Conservation (phyloP, 2,329 filamentous ascomycete genomes). For the Mollisiaceae sp. region DNA sequence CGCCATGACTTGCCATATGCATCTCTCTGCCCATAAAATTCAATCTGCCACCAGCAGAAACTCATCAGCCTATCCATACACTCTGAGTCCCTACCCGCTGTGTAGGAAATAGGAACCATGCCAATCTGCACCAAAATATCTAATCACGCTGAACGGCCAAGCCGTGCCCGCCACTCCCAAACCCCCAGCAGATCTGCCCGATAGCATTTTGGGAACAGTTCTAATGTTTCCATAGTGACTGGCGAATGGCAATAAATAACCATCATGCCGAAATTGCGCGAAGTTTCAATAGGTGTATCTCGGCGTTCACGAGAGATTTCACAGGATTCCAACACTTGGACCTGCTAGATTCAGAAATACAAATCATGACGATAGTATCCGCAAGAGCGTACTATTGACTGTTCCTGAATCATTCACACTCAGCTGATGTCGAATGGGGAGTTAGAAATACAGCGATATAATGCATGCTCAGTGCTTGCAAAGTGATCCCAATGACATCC, state of each 20-base stretch:
- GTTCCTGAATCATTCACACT: slow-evolving; percentile 50
- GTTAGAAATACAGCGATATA: slow-evolving; percentile 68
- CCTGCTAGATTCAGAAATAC: slow-evolving; percentile 71
- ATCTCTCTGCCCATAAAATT: slow-evolving; percentile 51
- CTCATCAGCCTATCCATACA: slow-evolving; percentile 75
- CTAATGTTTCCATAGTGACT: slow-evolving; percentile 80
- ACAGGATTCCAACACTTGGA: slow-evolving; percentile 76
- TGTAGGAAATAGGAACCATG: slow-evolving; percentile 76
- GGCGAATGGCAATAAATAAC: slow-evolving; percentile 81
- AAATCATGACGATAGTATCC: slow-evolving; percentile 76
- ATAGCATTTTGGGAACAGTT: slow-evolving; percentile 76
- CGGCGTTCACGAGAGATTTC: slow-evolving; percentile 79
- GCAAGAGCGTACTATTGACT: slow-evolving; percentile 61
- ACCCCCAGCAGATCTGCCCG: slow-evolving; percentile 53
- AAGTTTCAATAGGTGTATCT: slow-evolving; percentile 76
- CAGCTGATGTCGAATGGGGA: slow-evolving; percentile 62
- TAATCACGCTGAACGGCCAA: slow-evolving; percentile 75
- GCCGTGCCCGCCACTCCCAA: slow-evolving; percentile 68
- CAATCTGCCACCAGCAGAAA: slow-evolving; percentile 77
- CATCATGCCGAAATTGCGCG: slow-evolving; percentile 72
- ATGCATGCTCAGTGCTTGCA: slow-evolving; percentile 65
- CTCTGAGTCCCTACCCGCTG: slow-evolving; percentile 67
- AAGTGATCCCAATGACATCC: slow-evolving; percentile 71
- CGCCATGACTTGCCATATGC: slow-evolving; percentile 53
- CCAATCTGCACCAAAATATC: slow-evolving; percentile 70